Percentiles rank a stretch among this genome's conserved stretches.
Evolutionary conservation across 1,284 basidiomycete genomes (phyloP).

Genomic region (Chalciporus sp.): DNA sequence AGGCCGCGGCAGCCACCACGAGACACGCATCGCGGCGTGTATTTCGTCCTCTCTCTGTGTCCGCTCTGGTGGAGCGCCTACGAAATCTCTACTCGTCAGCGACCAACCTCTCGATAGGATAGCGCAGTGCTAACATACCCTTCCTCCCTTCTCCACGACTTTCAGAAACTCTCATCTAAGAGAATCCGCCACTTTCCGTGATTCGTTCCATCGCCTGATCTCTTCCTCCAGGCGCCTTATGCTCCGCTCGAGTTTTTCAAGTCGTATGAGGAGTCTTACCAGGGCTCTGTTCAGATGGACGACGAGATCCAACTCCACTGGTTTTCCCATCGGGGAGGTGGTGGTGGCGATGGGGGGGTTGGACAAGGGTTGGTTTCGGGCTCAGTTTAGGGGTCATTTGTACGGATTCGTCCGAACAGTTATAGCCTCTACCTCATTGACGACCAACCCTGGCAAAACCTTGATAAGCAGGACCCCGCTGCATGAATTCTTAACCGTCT

Average conservation of each 20-base stretch:
- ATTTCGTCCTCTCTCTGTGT: no score
- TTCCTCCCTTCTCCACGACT: background rate
- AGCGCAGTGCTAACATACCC: background rate
- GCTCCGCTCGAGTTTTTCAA: background rate
- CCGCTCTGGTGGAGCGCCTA: no score
- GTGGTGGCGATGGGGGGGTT: background rate
- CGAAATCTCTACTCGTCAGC: no score
- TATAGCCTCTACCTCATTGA: no score
- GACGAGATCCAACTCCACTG: background rate
- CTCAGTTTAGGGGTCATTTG: no score
- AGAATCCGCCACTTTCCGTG: background rate
- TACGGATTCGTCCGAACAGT: no score
- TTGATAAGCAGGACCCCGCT: no score
- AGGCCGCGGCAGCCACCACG: no score
- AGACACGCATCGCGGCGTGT: no score
- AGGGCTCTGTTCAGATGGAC: background rate
- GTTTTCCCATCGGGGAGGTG: background rate
- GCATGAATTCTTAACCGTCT: no score
- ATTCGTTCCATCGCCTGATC: background rate
- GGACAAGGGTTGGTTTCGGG: background rate
- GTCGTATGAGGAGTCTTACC: background rate
- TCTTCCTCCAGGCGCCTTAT: background rate
- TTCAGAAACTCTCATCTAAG: background rate
- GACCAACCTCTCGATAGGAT: background rate
- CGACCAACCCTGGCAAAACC: no score